Base-by-base conservation (phyloP, 2,329 filamentous ascomycete genomes). In the Colletotrichum simmondsii region DNA sequence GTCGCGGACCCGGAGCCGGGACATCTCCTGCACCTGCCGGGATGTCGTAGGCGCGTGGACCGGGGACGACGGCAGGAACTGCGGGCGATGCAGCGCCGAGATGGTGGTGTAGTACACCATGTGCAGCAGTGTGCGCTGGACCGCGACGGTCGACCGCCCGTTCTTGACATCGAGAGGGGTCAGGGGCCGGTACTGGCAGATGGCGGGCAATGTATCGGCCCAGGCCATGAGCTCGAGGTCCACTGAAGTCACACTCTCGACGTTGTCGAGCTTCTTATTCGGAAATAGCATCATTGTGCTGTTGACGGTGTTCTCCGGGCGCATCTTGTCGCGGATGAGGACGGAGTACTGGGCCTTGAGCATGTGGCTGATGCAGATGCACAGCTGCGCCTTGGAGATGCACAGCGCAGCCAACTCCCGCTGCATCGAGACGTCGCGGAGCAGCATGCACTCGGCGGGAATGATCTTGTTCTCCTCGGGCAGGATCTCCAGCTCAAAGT, bases 21-120 rank as follows among this genome's bases (percentile, higher is more conserved):
- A 97, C 74, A 94, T 89, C 70, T 97, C 94, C 78, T 97, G 93
- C 16, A 95, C 86, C 76, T 95, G 92, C 12, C 90, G 89, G 46
- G 90, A 90, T 19, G 86, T 85, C 75, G 84, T 86, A 19, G 87
- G 86, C 7, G 83, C 82, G 76, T 86, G 86, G 72, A 80, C 80
- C 1, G 92, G 91, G 14, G 91, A 91, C 0, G 92, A 92, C 1
- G 95, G 95, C 53, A 98, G 88, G 72, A 98, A 96, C 76, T 97
- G 95, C 2, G 96, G 96, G 35, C 96, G 92, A 81, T 98, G 95
- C 22, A 98, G 87, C 3, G 96, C 96, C 65, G 95, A 98, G 22
- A 97, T 89, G 0, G 95, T 97, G 2, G 96, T 97, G 81, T 95
- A 94, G 82, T 97, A 98, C 2, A 98, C 92, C 93, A 98, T 97